Evolutionary conservation across 805 yeast genomes (phyloP), one percentile per base, ranked within the genome.

Genomic region (Isabelozyma heimii): DNA sequence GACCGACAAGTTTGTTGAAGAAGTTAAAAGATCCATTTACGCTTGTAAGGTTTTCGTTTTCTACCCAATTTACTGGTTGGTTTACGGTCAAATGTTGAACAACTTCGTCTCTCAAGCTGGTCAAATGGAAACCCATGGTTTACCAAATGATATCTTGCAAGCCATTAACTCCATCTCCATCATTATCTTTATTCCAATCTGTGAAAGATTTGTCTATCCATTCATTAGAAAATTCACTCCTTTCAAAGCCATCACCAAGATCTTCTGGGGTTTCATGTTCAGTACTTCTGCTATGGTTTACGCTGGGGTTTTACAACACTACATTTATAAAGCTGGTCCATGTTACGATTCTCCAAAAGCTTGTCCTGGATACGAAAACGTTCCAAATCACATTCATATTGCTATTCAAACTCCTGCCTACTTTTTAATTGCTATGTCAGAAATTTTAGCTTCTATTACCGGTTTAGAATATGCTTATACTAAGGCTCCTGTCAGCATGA

Each of bases 381-480:
- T 70, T 37, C 84, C 85, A 40, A 80, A 81, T 61, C 65, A 75
- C 46, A 73, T 85, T 43, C 86, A 85, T 63, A 83, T 88, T 54
- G 89, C 88, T 54, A 73, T 82, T 52, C 91, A 87, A 70, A 73
- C 72, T n/a, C 86, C 86, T 14, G 86, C 90, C 4, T 88, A 87
- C 66, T 77, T 85, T 40, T 69, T 88, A 53, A 82, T 85, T 66
- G 92, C 88, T 10, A 63, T 85, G 47, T 81, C 91, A 14, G 95
- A 88, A 67, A 87, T 87, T 55, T 79, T 88, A 57, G 91, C 91
- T 30, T 84, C 88, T 46, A 81, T 87, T 58, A 87, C 94, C 17
- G 94, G 92, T 58, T 79, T 85, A 57, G 94, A 88, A 70, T 87
- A 85, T 62, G 95, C 95, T 15, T 88, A 85, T 70, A 83, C 91